Evolutionary conservation across 495 filamentous ascomycete genomes (phyloP).

Genomic region (Tuber melanosporum): DNA sequence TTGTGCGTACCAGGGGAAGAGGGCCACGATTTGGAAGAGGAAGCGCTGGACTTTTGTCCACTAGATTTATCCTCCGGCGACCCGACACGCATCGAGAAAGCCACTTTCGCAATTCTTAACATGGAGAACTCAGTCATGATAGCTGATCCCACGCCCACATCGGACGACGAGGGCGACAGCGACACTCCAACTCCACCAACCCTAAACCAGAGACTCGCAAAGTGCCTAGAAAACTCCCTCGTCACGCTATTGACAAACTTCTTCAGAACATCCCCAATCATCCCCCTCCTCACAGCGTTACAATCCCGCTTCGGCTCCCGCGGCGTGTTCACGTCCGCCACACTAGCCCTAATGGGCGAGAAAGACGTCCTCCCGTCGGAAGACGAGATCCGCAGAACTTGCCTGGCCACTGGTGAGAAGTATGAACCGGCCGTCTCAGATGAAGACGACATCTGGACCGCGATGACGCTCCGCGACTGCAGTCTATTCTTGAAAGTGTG

Average conservation of each 20-base stretch:
- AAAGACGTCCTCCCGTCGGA: constrained; percentile 30
- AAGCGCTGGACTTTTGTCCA: constrained; percentile 50
- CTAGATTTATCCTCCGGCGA: constrained; percentile 52
- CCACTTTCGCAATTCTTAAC: constrained; percentile 38
- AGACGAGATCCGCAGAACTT: constrained; percentile 25
- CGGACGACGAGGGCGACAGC: constrained; percentile 30
- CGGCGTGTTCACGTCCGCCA: constrained; percentile 37
- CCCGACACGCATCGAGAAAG: constrained; percentile 35
- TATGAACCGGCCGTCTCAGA: constrained; percentile 29
- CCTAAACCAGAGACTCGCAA: constrained; percentile 34
- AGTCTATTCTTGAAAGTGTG: constrained; percentile 58
- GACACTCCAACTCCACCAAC: constrained; percentile 22
- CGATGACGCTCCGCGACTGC: constrained; percentile 66
- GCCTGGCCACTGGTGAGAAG: constrained; percentile 28
- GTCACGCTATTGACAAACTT: constrained; percentile 41
- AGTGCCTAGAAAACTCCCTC: constrained; percentile 27
- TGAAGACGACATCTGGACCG: constrained; percentile 43
- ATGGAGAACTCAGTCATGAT: constrained; percentile 39
- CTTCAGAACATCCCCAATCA: constrained; percentile 35
- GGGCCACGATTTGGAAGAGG: constrained; percentile 30
- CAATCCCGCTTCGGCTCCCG: constrained; percentile 43
- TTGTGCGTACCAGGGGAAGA: neutral
- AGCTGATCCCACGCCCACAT: constrained; percentile 33
- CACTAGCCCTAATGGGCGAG: constrained; percentile 33
- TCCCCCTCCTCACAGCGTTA: constrained; percentile 39